Percentiles rank a stretch among this genome's conserved stretches.
phyloP scores from a whole-genome alignment of 768 basidiomycete species.

The Xerocomellus amylosporus region DNA sequence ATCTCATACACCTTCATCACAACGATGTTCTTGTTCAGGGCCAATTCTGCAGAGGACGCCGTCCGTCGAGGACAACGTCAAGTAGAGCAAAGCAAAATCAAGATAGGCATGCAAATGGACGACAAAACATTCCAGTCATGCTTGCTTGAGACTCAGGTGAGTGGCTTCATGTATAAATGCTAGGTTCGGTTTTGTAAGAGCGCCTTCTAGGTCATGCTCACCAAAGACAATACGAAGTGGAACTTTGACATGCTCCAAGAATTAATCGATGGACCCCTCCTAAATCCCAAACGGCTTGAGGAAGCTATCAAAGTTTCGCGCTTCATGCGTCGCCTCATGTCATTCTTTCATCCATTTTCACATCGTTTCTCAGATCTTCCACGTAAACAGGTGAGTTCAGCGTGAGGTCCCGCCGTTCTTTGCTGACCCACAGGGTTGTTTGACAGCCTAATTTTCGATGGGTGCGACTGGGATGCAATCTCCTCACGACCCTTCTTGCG shows the following conservation, averaged over 20 bases:
- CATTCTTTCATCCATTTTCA: constrained; percentile 89
- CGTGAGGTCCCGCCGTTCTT: neutral
- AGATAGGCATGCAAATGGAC: constrained; percentile 92
- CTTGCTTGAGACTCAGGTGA: constrained; percentile 83
- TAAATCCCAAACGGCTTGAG: constrained; percentile 89
- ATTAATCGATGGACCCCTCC: constrained; percentile 85
- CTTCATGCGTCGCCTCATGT: constrained; percentile 86
- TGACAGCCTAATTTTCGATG: constrained; percentile 73
- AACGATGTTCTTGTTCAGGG: constrained; percentile 38
- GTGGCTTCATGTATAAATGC: constrained; percentile 6
- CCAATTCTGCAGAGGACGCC: constrained; percentile 82
- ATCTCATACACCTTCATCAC: neutral
- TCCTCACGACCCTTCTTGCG: constrained; percentile 79
- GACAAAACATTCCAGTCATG: constrained; percentile 85
- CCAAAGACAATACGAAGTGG: constrained; percentile 91
- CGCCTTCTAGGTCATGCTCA: constrained; percentile 66
- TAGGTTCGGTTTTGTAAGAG: neutral
- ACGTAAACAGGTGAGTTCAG: constrained; percentile 53
- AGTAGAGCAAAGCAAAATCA: constrained; percentile 86
- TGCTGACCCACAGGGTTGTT: neutral
- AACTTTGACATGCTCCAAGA: constrained; percentile 86
- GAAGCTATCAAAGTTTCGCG: constrained; percentile 90
- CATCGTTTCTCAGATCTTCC: constrained; percentile 85
- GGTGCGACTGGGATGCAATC: constrained; percentile 79
- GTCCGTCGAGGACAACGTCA: constrained; percentile 85